Evolutionary conservation across 805 yeast species (phyloP).

Genomic region (Suhomyces pyralidae): DNA sequence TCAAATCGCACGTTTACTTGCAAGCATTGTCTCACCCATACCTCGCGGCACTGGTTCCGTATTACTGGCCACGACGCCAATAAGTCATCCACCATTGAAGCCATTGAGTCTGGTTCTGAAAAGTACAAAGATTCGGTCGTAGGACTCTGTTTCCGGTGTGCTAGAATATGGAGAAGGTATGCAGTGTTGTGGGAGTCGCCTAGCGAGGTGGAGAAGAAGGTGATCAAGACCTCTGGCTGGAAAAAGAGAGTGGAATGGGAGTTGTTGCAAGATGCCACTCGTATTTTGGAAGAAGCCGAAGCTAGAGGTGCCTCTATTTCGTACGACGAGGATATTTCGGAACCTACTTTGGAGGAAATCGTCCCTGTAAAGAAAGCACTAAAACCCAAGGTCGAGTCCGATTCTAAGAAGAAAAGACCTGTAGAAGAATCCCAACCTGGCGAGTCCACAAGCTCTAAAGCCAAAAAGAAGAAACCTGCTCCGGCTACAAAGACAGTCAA

Average conservation of each 20-base stretch:
- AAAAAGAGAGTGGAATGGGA: slow-evolving; percentile 66
- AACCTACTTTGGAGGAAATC: neutral
- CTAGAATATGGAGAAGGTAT: slow-evolving; percentile 86
- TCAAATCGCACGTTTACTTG: slow-evolving; percentile 52
- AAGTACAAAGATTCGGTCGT: slow-evolving; percentile 29
- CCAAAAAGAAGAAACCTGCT: slow-evolving; percentile 1
- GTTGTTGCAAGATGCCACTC: slow-evolving; percentile 57
- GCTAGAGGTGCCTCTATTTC: slow-evolving; percentile 17
- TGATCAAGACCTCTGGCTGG: slow-evolving; percentile 48
- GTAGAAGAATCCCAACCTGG: neutral
- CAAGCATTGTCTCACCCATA: slow-evolving; percentile 62
- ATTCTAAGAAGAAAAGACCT: slow-evolving; percentile 1
- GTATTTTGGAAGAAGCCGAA: slow-evolving; percentile 50
- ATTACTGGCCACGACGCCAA: slow-evolving; percentile 57
- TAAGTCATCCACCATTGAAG: slow-evolving; percentile 23
- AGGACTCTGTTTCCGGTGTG: slow-evolving; percentile 84
- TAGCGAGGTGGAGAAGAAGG: slow-evolving; percentile 53
- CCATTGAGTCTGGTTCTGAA: neutral
- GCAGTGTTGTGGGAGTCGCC: slow-evolving; percentile 88
- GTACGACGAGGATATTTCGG: slow-evolving; percentile 13
- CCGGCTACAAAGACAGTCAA: slow-evolving; percentile 2
- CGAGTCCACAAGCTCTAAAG: neutral
- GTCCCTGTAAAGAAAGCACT: neutral
- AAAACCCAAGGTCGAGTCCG: slow-evolving; percentile 4
- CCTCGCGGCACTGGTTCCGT: slow-evolving; percentile 64